A percentile compares a stretch with the other conserved stretches of the same genome.
Evolutionary conservation across 2,329 filamentous ascomycete genomes (phyloP).

Genomic region (Bimuria novae-zelandiae): DNA sequence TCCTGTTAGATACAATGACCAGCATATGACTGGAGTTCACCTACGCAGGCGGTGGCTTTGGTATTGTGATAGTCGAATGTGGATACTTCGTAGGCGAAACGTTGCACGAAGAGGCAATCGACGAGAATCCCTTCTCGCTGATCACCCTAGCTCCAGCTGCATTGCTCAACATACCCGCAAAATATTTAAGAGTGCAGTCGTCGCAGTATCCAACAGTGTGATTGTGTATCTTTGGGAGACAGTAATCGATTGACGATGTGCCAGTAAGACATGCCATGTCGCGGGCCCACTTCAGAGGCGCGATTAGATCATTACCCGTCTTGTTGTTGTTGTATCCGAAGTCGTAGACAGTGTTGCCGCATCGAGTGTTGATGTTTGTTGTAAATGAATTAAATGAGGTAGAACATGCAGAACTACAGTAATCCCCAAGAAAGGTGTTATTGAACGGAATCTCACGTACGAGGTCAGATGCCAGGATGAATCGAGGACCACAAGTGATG

Average conservation of each 20-base stretch:
- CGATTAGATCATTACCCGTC: neutral
- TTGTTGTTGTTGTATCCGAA: neutral
- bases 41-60: neutral
- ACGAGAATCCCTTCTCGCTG: neutral
- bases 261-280: neutral
- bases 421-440: neutral
- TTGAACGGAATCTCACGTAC: neutral
- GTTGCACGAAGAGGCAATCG: neutral
- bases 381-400: neutral
- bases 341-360: neutral
- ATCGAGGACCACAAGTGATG: neutral
- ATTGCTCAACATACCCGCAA: neutral
- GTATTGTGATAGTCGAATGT: neutral
- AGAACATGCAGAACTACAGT: neutral
- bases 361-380: neutral
- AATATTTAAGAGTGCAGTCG: neutral
- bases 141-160: neutral
- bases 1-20: neutral
- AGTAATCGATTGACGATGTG: neutral
- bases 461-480: neutral
- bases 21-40: neutral
- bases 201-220: neutral
- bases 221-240: neutral
- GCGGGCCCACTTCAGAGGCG: neutral
- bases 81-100: neutral